Percentiles rank a stretch among this genome's conserved stretches.
phyloP scores from a whole-genome alignment of 495 filamentous ascomycete species.

The Penicillium canescens region DNA sequence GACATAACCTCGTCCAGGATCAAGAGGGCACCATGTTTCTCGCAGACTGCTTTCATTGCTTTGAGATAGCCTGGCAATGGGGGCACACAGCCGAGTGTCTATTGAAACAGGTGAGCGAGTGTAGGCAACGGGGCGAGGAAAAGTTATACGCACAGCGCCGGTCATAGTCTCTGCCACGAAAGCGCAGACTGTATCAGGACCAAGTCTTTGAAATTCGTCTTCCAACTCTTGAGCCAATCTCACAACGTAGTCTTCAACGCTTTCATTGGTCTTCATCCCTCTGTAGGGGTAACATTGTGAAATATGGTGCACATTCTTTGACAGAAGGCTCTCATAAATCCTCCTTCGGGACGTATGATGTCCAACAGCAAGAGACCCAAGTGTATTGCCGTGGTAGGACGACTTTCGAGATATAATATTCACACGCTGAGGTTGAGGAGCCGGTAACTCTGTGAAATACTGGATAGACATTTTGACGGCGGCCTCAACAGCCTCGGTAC shows the following conservation, averaged over 20 bases:
- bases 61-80: slow-evolving; percentile 58
- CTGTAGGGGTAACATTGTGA: slow-evolving; percentile 66
- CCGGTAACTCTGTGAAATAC: slow-evolving; percentile 51
- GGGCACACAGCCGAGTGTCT: slow-evolving; percentile 58
- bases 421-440: slow-evolving; percentile 39
- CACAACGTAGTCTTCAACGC: slow-evolving; percentile 41
- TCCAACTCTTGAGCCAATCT: slow-evolving; percentile 67
- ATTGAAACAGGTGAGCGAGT: neutral
- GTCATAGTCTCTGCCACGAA: slow-evolving; percentile 70
- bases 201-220: slow-evolving; percentile 65
- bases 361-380: slow-evolving; percentile 62
- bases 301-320: slow-evolving; percentile 56
- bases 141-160: slow-evolving; percentile 38
- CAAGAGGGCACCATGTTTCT: slow-evolving; percentile 60
- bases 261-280: slow-evolving; percentile 40
- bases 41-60: slow-evolving; percentile 57
- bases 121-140: neutral
- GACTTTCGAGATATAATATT: slow-evolving; percentile 63
- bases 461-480: slow-evolving; percentile 61
- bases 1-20: slow-evolving; percentile 76
- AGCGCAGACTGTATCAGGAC: slow-evolving; percentile 66
- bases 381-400: slow-evolving; percentile 72
- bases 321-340: slow-evolving; percentile 62
- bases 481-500: slow-evolving; percentile 66
- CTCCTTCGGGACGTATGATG: slow-evolving; percentile 58